These are phyloP conservation scores for Gliomastix tumulicola DNA, from an alignment of 2,329 filamentous ascomycete genomes.

Conservation along the genomic window DNA sequence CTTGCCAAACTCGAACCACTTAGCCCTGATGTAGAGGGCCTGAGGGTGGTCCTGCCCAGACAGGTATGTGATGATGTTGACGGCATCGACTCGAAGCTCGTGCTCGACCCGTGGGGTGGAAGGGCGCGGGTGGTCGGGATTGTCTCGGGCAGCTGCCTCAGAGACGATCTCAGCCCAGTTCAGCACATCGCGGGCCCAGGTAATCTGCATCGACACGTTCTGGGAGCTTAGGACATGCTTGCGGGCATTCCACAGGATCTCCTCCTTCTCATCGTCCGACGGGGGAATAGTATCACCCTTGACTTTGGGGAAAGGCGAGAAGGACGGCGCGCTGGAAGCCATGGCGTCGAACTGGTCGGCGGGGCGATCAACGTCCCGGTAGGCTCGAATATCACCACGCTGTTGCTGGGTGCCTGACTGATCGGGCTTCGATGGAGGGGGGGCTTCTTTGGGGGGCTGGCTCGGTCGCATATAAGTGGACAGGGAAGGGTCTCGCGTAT, in stretches of 20 bases:
- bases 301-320: constrained; percentile 87
- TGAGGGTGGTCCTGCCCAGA: constrained; percentile 89
- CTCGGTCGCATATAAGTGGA: constrained; percentile 24
- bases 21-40: constrained; percentile 87
- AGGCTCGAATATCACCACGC: constrained; percentile 24
- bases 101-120: constrained; percentile 83
- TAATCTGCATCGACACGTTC: constrained; percentile 92
- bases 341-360: constrained; percentile 28
- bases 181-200: constrained; percentile 91
- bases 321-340: constrained; percentile 60
- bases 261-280: constrained; percentile 89
- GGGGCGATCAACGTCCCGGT: constrained; percentile 30
- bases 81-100: constrained; percentile 77
- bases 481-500: constrained; percentile 35
- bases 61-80: constrained; percentile 87
- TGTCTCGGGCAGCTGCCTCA: constrained; percentile 66
- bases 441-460: constrained; percentile 13
- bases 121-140: constrained; percentile 47
- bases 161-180: constrained; percentile 80
- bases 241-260: constrained; percentile 78
- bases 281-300: constrained; percentile 84
- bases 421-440: constrained; percentile 18
- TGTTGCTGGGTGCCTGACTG: too few species aligned
- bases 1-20: constrained; percentile 98
- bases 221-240: constrained; percentile 83